Conservation (phyloP, 2,329 filamentous ascomycete species). For the Hymenoscyphus fructigenus region DNA sequence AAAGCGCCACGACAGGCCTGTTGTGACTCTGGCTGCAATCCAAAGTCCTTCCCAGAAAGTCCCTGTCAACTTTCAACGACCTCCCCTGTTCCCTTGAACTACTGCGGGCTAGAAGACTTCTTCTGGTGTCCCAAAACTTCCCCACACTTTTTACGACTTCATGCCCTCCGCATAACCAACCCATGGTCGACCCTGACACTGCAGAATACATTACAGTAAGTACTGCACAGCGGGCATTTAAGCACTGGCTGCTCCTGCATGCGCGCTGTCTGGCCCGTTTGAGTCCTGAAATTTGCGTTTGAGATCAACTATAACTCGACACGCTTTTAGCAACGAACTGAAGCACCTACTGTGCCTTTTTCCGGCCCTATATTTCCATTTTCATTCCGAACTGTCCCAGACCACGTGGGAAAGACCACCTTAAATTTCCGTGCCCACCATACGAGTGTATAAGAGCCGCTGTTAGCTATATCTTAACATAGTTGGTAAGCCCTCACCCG, state of each 20-base stretch:
- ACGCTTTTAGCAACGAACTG: constrained; percentile 3
- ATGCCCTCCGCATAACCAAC: constrained; percentile 13
- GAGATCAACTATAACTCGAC: constrained; percentile 3
- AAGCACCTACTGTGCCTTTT: constrained; percentile 1
- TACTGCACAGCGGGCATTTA: constrained; percentile 10
- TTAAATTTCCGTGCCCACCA: constrained; percentile 1
- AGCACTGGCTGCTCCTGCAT: constrained; percentile 4
- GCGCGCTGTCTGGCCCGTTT: neutral
- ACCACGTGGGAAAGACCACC: constrained; percentile 6
- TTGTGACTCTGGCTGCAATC: neutral
- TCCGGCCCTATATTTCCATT: neutral
- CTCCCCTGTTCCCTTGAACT: neutral
- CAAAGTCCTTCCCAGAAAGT: too few species aligned
- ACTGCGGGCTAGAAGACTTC: neutral
- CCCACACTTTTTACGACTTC: constrained; percentile 14
- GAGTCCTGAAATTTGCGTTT: constrained; percentile 6
- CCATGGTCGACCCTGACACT: neutral
- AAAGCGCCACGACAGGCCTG: constrained; percentile 8
- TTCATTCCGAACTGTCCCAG: neutral
- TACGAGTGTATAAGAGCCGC: constrained; percentile 1
- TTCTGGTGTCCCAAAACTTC: constrained; percentile 4
- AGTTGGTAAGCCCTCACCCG: constrained; percentile 4
- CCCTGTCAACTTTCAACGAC: neutral
- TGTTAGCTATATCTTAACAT: neutral
- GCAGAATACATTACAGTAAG: constrained; percentile 3